Percentiles rank a stretch among this genome's conserved stretches.
Evolutionary conservation across 2,329 filamentous ascomycete genomes (phyloP).

Genomic region (Microthyrium microscopicum): DNA sequence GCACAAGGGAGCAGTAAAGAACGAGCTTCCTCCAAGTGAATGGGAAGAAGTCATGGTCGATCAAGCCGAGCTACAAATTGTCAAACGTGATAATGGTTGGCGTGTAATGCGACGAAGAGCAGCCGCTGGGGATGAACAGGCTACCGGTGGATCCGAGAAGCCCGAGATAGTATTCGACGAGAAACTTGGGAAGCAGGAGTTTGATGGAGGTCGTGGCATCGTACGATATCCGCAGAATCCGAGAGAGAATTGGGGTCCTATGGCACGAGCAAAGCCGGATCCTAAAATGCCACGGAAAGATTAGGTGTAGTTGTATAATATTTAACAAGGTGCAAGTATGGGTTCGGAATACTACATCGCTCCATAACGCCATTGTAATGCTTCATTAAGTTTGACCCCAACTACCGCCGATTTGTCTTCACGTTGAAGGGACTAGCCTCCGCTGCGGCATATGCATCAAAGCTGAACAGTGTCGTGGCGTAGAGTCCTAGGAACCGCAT

Average conservation of each 20-base stretch:
- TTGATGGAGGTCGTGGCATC: constrained; percentile 44
- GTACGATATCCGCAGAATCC: constrained; percentile 86
- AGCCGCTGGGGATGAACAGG: constrained; percentile 12
- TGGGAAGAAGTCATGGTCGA: too few relatives aligned
- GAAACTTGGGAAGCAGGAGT: constrained; percentile 53
- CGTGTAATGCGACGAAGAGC: constrained; percentile 21
- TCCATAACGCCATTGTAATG: too few relatives aligned
- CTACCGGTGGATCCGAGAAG: constrained; percentile 20
- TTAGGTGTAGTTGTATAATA: too few relatives aligned
- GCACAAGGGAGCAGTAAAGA: too few relatives aligned
- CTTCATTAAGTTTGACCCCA: too few relatives aligned
- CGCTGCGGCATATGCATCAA: constrained; percentile 27
- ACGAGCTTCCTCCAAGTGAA: too few relatives aligned
- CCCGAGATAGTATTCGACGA: constrained; percentile 66
- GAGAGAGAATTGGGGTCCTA: constrained; percentile 82
- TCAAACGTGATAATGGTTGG: constrained; percentile 20
- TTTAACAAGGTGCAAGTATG: too few relatives aligned
- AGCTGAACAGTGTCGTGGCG: constrained; percentile 27
- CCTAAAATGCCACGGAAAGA: too few relatives aligned
- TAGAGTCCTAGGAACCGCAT: constrained; percentile 31
- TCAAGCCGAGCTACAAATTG: too few relatives aligned
- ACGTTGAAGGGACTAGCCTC: constrained; percentile 26
- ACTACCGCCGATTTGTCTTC: too few relatives aligned
- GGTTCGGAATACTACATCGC: too few relatives aligned
- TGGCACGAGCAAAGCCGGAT: constrained; percentile 34